Conservation (phyloP, 2,329 filamentous ascomycete species). For the Talaromyces sp. region DNA sequence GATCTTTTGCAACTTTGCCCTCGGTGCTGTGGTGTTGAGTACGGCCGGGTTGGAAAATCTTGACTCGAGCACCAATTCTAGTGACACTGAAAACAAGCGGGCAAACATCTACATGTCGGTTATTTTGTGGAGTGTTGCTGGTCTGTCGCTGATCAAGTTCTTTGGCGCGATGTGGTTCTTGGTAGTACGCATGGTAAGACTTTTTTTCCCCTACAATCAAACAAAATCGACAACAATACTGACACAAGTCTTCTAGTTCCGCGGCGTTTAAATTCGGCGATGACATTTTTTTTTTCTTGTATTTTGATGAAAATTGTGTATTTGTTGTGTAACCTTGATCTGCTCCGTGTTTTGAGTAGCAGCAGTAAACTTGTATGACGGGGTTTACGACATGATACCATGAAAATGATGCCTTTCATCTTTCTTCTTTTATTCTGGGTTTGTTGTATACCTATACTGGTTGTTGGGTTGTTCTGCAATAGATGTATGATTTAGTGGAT, state of each 20-base stretch:
- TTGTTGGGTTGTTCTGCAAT: not conserved
- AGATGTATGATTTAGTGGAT: not conserved
- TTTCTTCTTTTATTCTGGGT: not conserved
- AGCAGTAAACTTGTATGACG: not conserved
- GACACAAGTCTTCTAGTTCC: conserved; percentile 42
- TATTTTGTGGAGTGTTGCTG: conserved; percentile 85
- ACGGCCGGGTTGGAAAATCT: conserved; percentile 75
- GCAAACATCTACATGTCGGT: conserved; percentile 81
- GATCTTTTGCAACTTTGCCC: conserved; percentile 93
- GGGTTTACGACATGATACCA: not conserved
- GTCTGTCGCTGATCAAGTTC: conserved; percentile 78
- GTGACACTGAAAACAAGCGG: conserved; percentile 49
- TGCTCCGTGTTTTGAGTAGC: not conserved
- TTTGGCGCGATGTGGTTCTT: conserved; percentile 88
- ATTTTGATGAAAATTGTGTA: not conserved
- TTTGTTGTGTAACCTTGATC: not conserved
- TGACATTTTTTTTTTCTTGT: not conserved
- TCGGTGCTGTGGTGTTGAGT: conserved; percentile 80
- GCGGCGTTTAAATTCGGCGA: conserved; percentile 39
- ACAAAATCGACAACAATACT: not conserved
- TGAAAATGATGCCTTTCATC: not conserved
- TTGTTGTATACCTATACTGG: not conserved
- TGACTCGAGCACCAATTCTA: conserved; percentile 37
- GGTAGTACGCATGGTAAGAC: conserved; percentile 77
- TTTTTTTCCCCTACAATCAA: not conserved